phyloP scores from a whole-genome alignment of 805 yeast species.

The Starmerella apicola region DNA sequence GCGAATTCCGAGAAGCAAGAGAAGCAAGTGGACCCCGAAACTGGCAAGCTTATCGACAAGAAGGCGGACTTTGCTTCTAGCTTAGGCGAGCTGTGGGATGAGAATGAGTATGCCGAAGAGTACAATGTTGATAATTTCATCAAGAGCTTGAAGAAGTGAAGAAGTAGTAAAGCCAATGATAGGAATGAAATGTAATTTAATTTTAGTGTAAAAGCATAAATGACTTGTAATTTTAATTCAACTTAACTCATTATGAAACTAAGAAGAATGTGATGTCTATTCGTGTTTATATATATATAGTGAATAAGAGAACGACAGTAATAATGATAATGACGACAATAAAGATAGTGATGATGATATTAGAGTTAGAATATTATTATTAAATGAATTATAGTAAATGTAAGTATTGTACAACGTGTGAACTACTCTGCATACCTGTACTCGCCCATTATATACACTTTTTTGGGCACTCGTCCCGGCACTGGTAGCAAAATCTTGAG shows the following conservation, averaged over 20 bases:
- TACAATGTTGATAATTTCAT: constrained; percentile 88
- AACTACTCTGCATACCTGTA: constrained; percentile 70
- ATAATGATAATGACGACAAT: too few species aligned
- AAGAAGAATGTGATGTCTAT: not conserved
- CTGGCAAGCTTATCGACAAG: constrained; percentile 54
- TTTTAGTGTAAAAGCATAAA: not conserved
- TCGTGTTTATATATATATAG: not conserved
- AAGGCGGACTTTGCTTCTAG: constrained; percentile 36
- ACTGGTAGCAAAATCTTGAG: constrained; percentile 70
- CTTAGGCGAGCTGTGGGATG: constrained; percentile 91
- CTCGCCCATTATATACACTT: constrained; percentile 60
- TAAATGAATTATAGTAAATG: not conserved
- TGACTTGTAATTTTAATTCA: not conserved
- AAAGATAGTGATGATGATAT: too few species aligned
- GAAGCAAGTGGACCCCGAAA: constrained; percentile 27
- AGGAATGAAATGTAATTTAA: not conserved
- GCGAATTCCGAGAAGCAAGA: constrained; percentile 25
- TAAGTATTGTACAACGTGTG: not conserved
- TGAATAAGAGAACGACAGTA: too few species aligned
- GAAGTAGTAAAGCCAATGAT: not conserved
- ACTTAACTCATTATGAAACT: not conserved
- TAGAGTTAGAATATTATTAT: not conserved
- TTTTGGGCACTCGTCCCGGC: constrained; percentile 72
- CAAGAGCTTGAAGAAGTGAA: constrained; percentile 46
- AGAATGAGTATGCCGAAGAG: constrained; percentile 90